phyloP scores from a whole-genome alignment of 2,329 filamentous ascomycete genomes.

The Fusarium hainanense region DNA sequence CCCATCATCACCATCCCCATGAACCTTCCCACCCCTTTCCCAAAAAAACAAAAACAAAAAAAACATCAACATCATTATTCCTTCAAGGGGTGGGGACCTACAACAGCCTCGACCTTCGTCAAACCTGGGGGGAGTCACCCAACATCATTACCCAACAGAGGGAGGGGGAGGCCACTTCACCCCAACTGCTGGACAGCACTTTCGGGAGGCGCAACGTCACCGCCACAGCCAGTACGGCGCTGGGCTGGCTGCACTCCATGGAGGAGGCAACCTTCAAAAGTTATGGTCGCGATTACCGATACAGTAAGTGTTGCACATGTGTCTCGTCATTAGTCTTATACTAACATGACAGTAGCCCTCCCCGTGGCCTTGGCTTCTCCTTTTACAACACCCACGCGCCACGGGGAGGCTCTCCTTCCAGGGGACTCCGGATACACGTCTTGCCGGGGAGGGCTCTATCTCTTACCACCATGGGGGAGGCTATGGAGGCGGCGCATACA shows the following conservation, averaged over 20 bases:
- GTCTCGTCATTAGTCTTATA: no score
- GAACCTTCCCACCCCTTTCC: background rate
- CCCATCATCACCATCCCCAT: background rate
- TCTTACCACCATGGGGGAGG: background rate
- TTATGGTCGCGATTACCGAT: no score
- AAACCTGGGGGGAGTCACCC: background rate
- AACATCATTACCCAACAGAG: background rate
- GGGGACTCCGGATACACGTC: conserved; percentile 72
- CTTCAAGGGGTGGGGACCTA: background rate
- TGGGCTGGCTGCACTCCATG: no score
- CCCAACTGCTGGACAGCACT: no score
- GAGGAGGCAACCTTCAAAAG: no score
- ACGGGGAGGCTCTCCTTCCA: conserved; percentile 58
- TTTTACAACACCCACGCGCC: background rate
- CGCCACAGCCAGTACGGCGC: no score
- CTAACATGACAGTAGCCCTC: no score
- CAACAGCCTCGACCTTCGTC: background rate
- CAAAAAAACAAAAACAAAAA: background rate
- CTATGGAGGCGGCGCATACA: background rate
- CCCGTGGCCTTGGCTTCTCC: no score
- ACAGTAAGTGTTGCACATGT: background rate
- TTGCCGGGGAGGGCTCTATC: conserved; percentile 59
- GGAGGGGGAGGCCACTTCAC: background rate
- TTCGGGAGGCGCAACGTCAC: no score
- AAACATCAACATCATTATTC: background rate